These are phyloP conservation scores for Ogataea methanolica DNA, from an alignment of 805 yeast genomes.

Conservation along the genomic window DNA sequence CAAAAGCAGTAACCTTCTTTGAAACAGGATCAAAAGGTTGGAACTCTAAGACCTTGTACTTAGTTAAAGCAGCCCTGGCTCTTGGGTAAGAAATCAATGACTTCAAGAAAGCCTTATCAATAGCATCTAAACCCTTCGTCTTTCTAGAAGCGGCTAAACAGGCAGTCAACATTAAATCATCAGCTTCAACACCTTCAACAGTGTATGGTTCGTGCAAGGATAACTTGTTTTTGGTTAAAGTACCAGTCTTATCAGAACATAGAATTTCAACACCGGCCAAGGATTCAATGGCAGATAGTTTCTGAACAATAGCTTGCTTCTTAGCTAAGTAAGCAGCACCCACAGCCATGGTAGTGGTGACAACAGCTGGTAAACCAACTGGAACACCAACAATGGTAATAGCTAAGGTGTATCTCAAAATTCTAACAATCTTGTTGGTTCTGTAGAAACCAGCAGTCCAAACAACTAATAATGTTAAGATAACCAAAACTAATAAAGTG, in stretches of 20 bases:
- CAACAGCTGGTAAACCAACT: conserved; percentile 98
- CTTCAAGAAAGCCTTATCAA: conserved; percentile 89
- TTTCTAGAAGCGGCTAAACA: conserved; percentile 92
- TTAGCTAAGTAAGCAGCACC: conserved; percentile 99
- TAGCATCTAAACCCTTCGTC: conserved; percentile 93
- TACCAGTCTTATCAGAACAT: conserved; percentile 98
- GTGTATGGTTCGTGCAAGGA: conserved; percentile 97
- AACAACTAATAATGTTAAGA: conserved; percentile 79
- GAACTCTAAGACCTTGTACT: conserved; percentile 90
- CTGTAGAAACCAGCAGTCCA: conserved; percentile 96
- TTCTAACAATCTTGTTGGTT: conserved; percentile 78
- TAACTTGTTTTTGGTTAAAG: conserved; percentile 94
- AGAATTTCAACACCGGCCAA: conserved; percentile 96
- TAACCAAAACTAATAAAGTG: conserved; percentile 80
- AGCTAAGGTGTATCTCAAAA: conserved; percentile 89
- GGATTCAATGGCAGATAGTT: conserved; percentile 94
- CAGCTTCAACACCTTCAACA: conserved; percentile 94
- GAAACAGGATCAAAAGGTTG: conserved; percentile 97
- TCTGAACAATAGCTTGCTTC: conserved; percentile 96
- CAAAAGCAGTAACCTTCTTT: conserved; percentile 89
- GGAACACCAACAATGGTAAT: conserved; percentile 98
- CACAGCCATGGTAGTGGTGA: conserved; percentile 98
- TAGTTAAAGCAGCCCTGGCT: conserved; percentile 84
- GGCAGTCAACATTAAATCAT: conserved; percentile 91
- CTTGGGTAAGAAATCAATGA: conserved; percentile 81